Percentiles rank a stretch among this genome's conserved stretches.
Conservation (phyloP, 2,329 filamentous ascomycete genomes). For the Microthyrium microscopicum region DNA sequence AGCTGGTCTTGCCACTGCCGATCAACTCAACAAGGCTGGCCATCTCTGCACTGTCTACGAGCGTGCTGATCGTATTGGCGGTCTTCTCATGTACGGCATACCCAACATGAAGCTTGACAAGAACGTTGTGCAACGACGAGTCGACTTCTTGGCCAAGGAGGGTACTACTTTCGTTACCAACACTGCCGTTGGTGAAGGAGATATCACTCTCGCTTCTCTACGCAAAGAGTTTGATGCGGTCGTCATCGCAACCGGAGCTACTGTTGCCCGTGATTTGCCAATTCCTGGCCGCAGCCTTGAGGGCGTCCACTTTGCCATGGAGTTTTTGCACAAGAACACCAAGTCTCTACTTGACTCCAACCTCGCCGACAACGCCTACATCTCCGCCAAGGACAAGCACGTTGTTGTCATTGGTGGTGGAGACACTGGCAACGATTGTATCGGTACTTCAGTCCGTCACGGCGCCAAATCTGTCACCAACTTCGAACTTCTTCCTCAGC, state of each 20-base stretch:
- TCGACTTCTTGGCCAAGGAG: slow-evolving; percentile 86
- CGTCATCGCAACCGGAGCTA: slow-evolving; percentile 81
- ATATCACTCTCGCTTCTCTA: slow-evolving; percentile 52
- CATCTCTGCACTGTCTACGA: slow-evolving; percentile 84
- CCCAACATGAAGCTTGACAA: slow-evolving; percentile 99
- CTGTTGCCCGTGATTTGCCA: slow-evolving; percentile 80
- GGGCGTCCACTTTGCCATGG: slow-evolving; percentile 91
- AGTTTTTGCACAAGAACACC: slow-evolving; percentile 94
- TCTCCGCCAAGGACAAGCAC: slow-evolving; percentile 88
- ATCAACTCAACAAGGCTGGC: slow-evolving; percentile 86
- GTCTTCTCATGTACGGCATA: slow-evolving; percentile 94
- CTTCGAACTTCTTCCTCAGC: slow-evolving; percentile 89
- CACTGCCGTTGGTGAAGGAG: slow-evolving; percentile 58
- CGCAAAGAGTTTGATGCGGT: slow-evolving; percentile 65
- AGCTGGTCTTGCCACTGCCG: slow-evolving; percentile 73
- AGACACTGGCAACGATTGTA: slow-evolving; percentile 96
- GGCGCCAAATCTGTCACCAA: slow-evolving; percentile 92
- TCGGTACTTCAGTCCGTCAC: slow-evolving; percentile 88
- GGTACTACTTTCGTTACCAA: slow-evolving; percentile 70
- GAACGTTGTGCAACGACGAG: slow-evolving; percentile 85
- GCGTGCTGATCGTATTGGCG: slow-evolving; percentile 76
- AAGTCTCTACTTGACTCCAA: slow-evolving; percentile 91
- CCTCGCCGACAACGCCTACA: slow-evolving; percentile 66
- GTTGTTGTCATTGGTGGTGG: slow-evolving; percentile 94
- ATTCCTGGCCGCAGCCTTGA: slow-evolving; percentile 78